These are phyloP conservation scores for Dryas alaskensis DNA, from an alignment of 306 rosid species.

Conservation along the genomic window DNA sequence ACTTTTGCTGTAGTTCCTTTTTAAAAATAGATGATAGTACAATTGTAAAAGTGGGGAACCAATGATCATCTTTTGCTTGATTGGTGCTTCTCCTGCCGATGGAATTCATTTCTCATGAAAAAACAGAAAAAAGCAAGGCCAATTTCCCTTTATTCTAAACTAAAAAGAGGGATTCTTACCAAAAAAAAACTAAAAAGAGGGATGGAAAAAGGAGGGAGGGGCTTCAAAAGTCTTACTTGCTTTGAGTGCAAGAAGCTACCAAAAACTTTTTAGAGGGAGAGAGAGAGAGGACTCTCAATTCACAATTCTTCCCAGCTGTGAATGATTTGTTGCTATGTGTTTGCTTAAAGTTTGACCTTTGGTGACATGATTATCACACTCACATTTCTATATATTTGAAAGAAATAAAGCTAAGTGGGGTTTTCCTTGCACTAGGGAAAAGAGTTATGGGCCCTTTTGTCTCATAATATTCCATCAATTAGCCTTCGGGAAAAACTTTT, in stretches of 20 bases:
- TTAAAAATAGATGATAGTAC: slow-evolving; percentile 38
- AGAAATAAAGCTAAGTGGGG: slow-evolving; percentile 48
- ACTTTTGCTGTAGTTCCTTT: slow-evolving; percentile 19
- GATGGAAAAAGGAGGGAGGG: slow-evolving; percentile 29
- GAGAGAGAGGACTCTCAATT: slow-evolving; percentile 44
- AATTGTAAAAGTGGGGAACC: slow-evolving; percentile 44
- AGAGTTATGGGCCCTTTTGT: slow-evolving; percentile 62
- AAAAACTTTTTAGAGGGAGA: slow-evolving; percentile 43
- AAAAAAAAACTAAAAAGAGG: background rate
- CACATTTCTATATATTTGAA: slow-evolving; percentile 18
- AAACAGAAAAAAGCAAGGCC: slow-evolving; percentile 52
- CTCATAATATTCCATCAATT: slow-evolving; percentile 70
- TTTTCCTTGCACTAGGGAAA: slow-evolving; percentile 58
- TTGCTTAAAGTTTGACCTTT: slow-evolving; percentile 97
- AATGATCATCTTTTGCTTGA: slow-evolving; percentile 66
- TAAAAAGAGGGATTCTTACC: background rate
- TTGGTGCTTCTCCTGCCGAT: slow-evolving; percentile 55
- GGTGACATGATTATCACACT: slow-evolving; percentile 57
- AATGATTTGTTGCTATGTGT: slow-evolving; percentile 60
- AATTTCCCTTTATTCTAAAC: slow-evolving; percentile 62
- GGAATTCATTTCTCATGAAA: slow-evolving; percentile 42
- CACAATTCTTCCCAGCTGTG: slow-evolving; percentile 50
- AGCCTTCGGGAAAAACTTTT: slow-evolving; percentile 42
- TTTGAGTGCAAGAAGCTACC: slow-evolving; percentile 99
- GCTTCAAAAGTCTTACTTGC: slow-evolving; percentile 82